phyloP scores from a whole-genome alignment of 371 early-diverging fungal species.

The Saksenaea vasiformis region DNA sequence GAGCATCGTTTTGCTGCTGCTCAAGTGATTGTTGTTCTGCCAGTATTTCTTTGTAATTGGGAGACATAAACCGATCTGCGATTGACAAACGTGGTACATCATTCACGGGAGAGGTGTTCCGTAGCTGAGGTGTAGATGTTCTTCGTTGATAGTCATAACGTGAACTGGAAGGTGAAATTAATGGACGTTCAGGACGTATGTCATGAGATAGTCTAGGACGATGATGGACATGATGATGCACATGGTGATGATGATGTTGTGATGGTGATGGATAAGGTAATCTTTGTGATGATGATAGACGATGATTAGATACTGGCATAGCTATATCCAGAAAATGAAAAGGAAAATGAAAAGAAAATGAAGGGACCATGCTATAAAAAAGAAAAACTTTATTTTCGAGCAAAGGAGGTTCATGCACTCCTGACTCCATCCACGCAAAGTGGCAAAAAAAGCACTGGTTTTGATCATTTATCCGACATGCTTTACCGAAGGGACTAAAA shows the following conservation, averaged over 20 bases:
- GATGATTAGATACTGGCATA: neutral
- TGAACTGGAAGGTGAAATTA: neutral
- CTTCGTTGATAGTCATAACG: neutral
- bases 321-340: neutral
- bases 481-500: no score
- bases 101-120: neutral
- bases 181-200: neutral
- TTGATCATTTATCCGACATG: no score
- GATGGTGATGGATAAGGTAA: no score
- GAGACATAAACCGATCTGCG: slow-evolving; percentile 22
- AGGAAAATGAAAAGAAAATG: slow-evolving; percentile 2
- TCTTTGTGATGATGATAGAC: neutral
- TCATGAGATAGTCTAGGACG: neutral
- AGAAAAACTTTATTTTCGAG: neutral
- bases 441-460: neutral
- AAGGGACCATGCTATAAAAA: slow-evolving; percentile 2
- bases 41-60: neutral
- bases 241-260: neutral
- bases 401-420: slow-evolving; percentile 5
- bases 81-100: slow-evolving; percentile 15
- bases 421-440: slow-evolving; percentile 1
- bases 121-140: neutral
- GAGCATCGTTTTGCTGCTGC: neutral
- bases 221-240: neutral
- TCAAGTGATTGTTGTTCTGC: neutral